Percentiles rank a stretch among this genome's conserved stretches.
These are phyloP conservation scores for Yarrowia deformans DNA, from an alignment of 805 yeast genomes.

Conservation along the genomic window DNA sequence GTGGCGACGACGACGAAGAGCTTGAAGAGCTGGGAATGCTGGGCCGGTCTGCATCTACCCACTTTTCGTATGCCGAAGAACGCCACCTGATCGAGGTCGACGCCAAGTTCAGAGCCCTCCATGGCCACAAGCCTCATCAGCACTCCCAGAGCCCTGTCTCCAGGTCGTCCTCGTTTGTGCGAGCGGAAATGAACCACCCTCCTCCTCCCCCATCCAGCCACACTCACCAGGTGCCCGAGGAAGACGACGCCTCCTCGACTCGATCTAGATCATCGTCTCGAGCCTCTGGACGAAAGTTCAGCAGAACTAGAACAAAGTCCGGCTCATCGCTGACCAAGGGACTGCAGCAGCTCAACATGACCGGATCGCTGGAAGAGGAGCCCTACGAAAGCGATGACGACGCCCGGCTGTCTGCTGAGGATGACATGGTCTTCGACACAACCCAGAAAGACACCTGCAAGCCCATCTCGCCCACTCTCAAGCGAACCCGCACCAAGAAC, in stretches of 20 bases:
- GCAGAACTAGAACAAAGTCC: conserved; percentile 17
- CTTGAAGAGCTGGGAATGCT: conserved; percentile 32
- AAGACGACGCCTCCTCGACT: conserved; percentile 14
- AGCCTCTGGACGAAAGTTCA: conserved; percentile 15
- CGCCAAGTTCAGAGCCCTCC: conserved; percentile 63
- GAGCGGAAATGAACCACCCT: conserved; percentile 41
- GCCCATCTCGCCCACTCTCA: conserved; percentile 31
- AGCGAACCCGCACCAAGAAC: conserved; percentile 28
- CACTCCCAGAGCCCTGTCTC: conserved; percentile 23
- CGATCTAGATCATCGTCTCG: conserved; percentile 20
- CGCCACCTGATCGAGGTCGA: conserved; percentile 68
- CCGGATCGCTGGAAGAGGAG: conserved; percentile 32
- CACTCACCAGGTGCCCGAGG: conserved; percentile 26
- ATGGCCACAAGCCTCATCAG: conserved; percentile 35
- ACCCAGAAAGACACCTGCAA: conserved; percentile 29
- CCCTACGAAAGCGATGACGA: conserved; percentile 31
- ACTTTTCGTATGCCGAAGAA: conserved; percentile 72
- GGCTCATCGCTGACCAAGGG: conserved; percentile 24
- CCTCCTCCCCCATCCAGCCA: conserved; percentile 41
- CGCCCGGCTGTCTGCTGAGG: conserved; percentile 21
- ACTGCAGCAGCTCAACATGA: conserved; percentile 20
- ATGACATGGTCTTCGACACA: conserved; percentile 11
- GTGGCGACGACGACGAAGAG: conserved; percentile 41
- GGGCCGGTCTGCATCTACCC: conserved; percentile 43
- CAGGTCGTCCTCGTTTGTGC: conserved; percentile 38